A percentile compares a stretch with the other conserved stretches of the same genome.
phyloP scores from a whole-genome alignment of 805 yeast species.

The Scheffersomyces stipitis region DNA sequence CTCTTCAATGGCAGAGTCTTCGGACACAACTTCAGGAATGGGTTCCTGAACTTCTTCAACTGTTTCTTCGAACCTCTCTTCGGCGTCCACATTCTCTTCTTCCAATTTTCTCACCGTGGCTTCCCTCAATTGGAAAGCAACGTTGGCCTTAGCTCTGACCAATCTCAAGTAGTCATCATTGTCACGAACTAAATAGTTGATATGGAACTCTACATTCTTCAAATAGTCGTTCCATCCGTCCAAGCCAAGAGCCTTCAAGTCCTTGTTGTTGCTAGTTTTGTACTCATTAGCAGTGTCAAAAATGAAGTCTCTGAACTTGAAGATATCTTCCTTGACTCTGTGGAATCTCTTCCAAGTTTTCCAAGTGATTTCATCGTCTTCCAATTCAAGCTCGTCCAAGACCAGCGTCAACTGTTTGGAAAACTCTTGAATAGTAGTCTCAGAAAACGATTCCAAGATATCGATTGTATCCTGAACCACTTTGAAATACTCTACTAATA shows the following conservation, averaged over 20 bases:
- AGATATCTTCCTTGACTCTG: constrained; percentile 52
- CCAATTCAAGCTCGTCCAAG: constrained; percentile 48
- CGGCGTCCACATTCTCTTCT: constrained; percentile 6
- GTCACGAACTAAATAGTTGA: constrained; percentile 54
- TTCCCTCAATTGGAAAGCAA: constrained; percentile 43
- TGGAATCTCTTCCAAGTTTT: constrained; percentile 53
- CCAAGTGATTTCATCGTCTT: constrained; percentile 21
- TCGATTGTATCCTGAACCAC: constrained; percentile 52
- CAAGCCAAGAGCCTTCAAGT: constrained; percentile 30
- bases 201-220: constrained; percentile 42
- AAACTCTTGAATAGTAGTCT: constrained; percentile 63
- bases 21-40: constrained; percentile 3
- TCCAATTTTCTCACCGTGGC: constrained; percentile 14
- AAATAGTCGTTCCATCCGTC: constrained; percentile 33
- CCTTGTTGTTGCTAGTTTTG: constrained; percentile 10
- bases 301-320: constrained; percentile 54
- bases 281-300: constrained; percentile 27
- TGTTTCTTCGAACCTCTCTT: constrained; percentile 3
- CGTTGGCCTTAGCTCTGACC: constrained; percentile 43
- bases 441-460: constrained; percentile 72
- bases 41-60: constrained; percentile 1
- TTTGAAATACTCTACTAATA: constrained; percentile 30
- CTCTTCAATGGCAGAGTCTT: constrained; percentile 1
- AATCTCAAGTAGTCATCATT: constrained; percentile 54
- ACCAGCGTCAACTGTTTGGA: constrained; percentile 54